Percentiles rank a stretch among this genome's conserved stretches.
phyloP scores from a whole-genome alignment of 164 flowering plant species.

The Macadamia tetraphylla region DNA sequence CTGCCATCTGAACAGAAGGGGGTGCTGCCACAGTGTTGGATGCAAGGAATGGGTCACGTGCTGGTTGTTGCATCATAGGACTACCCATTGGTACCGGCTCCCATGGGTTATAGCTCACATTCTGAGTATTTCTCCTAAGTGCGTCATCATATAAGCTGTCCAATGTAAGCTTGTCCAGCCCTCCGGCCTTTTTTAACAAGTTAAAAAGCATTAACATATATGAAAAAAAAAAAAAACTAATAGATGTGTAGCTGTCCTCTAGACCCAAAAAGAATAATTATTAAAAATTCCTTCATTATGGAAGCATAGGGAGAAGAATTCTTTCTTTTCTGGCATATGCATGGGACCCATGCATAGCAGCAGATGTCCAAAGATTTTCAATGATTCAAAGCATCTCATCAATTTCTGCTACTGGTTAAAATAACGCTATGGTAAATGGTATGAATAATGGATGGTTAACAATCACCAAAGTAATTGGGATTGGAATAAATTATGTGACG shows the following conservation, averaged over 20 bases:
- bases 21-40: constrained; percentile 54
- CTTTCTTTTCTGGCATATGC: background rate
- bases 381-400: too few relatives aligned
- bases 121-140: constrained; percentile 54
- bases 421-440: too few relatives aligned
- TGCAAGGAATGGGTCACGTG: constrained; percentile 67
- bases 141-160: constrained; percentile 79
- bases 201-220: background rate
- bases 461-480: too few relatives aligned
- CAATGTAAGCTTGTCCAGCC: constrained; percentile 59
- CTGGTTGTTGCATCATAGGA: constrained; percentile 43
- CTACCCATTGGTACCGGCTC: constrained; percentile 40
- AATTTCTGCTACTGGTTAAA: too few relatives aligned
- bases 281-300: background rate
- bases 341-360: background rate
- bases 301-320: background rate
- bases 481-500: too few relatives aligned
- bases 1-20: constrained; percentile 57
- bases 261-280: background rate
- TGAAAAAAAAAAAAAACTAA: background rate
- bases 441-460: too few relatives aligned
- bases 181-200: constrained; percentile 49
- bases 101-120: constrained; percentile 79
- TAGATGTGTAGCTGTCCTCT: too few relatives aligned
- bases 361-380: too few relatives aligned